Evolutionary conservation across 106 monocot species (phyloP).

Genomic region (Gastrodia elata): DNA sequence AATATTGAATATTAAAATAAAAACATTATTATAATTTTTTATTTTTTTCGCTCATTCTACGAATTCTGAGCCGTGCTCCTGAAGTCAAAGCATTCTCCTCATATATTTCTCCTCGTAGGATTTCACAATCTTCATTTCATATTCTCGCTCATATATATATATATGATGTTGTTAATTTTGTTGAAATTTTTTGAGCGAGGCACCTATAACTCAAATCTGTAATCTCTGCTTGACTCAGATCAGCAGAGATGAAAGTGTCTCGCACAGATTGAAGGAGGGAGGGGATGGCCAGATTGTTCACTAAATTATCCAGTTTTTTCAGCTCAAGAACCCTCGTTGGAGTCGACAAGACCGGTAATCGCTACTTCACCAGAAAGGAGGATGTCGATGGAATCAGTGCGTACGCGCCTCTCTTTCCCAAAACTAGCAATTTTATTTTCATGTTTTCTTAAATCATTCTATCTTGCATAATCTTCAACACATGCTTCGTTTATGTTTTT

Average conservation of each 20-base stretch:
- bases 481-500: neutral
- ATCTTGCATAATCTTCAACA: neutral
- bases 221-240: neutral
- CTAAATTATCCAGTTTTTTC: constrained; percentile 46
- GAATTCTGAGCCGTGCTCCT: no score
- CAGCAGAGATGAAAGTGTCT: neutral
- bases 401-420: constrained; percentile 11
- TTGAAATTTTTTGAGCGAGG: no score
- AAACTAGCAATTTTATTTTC: neutral
- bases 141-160: no score
- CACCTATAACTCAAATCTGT: neutral
- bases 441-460: neutral
- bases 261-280: neutral
- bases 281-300: constrained; percentile 60
- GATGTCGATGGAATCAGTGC: constrained; percentile 66
- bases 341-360: constrained; percentile 74
- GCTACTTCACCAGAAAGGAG: constrained; percentile 68
- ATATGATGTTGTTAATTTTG: no score
- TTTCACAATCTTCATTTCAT: no score
- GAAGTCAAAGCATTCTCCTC: no score
- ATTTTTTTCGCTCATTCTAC: no score
- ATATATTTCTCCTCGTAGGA: no score
- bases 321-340: constrained; percentile 46
- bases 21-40: no score
- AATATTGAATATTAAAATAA: no score